Evolutionary conservation across 805 yeast species (phyloP).

Genomic region (Dipodascus albidus): DNA sequence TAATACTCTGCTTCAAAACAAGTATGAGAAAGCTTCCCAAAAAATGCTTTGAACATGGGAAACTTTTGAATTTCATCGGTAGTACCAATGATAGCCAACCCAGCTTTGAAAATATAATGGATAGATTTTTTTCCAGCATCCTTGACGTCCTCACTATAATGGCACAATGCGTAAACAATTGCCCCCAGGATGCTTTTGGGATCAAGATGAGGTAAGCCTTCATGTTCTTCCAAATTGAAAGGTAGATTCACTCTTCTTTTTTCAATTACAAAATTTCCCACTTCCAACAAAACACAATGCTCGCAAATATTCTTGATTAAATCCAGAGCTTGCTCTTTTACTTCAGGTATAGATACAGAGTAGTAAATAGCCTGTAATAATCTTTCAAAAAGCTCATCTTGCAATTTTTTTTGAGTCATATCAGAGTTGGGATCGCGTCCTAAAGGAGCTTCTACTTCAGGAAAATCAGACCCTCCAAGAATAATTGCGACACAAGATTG

Average conservation of each 20-base stretch:
- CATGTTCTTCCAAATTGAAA: constrained; percentile 67
- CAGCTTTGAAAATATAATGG: constrained; percentile 46
- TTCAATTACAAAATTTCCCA: constrained; percentile 61
- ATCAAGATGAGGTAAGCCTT: constrained; percentile 59
- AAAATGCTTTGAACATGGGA: constrained; percentile 64
- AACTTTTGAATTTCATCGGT: constrained; percentile 55
- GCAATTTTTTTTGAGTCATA: constrained; percentile 27
- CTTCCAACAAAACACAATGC: constrained; percentile 68
- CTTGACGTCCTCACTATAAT: constrained; percentile 58
- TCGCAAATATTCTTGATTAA: constrained; percentile 58
- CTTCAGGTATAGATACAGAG: constrained; percentile 63
- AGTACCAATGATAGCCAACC: constrained; percentile 56
- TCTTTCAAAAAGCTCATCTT: constrained; percentile 47
- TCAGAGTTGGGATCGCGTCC: constrained; percentile 15
- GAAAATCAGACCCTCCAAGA: constrained; percentile 28
- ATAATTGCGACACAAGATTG: constrained; percentile 17
- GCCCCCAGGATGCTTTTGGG: constrained; percentile 66
- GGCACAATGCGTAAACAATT: constrained; percentile 68
- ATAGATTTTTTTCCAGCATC: constrained; percentile 61
- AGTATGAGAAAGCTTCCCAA: constrained; percentile 75
- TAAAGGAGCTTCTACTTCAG: constrained; percentile 26
- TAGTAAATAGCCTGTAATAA: constrained; percentile 63
- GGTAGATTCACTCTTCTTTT: constrained; percentile 52
- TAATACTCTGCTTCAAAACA: constrained; percentile 86
- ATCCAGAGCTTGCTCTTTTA: constrained; percentile 51